Evolutionary conservation across 805 yeast species (phyloP), one percentile per base, ranked within the genome.

Genomic region (Isabelozyma rhagii): DNA sequence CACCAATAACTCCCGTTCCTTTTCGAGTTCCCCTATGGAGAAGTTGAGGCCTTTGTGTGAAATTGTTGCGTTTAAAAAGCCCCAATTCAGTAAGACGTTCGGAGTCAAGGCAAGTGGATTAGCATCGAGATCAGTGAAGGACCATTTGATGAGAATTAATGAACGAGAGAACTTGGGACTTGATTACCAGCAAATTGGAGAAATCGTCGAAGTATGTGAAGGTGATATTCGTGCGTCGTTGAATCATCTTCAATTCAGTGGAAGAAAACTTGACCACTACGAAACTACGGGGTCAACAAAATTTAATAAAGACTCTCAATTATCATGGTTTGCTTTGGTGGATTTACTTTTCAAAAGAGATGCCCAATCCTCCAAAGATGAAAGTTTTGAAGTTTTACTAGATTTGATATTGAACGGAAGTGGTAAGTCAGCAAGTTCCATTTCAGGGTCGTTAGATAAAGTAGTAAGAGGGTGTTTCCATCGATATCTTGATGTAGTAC

Each of bases 161-260:
- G 62, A 72, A 11, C 57, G 58, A 4, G 97, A 93, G 62, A 67
- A 72, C 1, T 41, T 87, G 6, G 58, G 59, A 0, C 56, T 84
- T 5, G 74, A 78, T 36, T 75, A 78, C 34, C 77, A 78, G 39
- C 71, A 77, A 18, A 56, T 94, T 14, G 78, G 83, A 13, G 88
- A 86, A 41, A 70, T 93, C 8, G 84, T 89, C 5, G 84, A 81
- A 45, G 63, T 83, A 1, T 81, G 91, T 38, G 90, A 88, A 54
- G 89, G 89, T 40, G 99, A 93, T 68, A 75, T 94, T 15, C 73
- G 99, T 56, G 88, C 90, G 27, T 87, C 97, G 65, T 74, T 93
- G 39, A 93, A 93, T 60, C 80, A 84, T 57, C 63, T 93, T 39
- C 98, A 93, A 57, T 92, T 93, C 60, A 68, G 71, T 44, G 59